These are phyloP conservation scores for Exophiala bonariae DNA, from an alignment of 2,329 filamentous ascomycete species.

Conservation along the genomic window DNA sequence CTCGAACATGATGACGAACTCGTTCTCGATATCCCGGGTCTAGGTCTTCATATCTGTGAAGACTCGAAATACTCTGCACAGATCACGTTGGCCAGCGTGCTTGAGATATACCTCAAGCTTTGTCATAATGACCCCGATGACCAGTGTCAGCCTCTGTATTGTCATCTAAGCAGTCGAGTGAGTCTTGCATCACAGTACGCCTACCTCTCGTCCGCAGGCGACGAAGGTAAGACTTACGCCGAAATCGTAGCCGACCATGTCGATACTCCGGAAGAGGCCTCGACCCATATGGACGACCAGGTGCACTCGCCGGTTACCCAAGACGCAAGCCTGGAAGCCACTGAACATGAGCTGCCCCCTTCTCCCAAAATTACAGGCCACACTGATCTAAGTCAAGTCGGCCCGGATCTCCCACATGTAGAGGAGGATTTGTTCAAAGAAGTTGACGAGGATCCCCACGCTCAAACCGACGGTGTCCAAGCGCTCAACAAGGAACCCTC, in stretches of 20 bases:
- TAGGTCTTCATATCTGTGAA: conserved; percentile 60
- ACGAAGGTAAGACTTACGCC: conserved; percentile 59
- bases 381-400: no score
- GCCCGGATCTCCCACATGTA: background rate
- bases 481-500: no score
- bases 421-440: no score
- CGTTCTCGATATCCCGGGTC: conserved; percentile 53
- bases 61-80: conserved; percentile 50
- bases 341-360: conserved; percentile 4
- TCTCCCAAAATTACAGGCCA: no score
- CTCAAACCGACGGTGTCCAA: no score
- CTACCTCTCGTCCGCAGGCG: conserved; percentile 53
- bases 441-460: no score
- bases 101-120: conserved; percentile 60
- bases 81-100: conserved; percentile 56
- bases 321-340: conserved; percentile 3
- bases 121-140: conserved; percentile 59
- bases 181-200: conserved; percentile 55
- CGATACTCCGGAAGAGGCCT: conserved; percentile 13
- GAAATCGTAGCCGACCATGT: conserved; percentile 37
- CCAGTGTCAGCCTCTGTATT: conserved; percentile 56
- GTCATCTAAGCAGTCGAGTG: conserved; percentile 55
- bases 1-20: conserved; percentile 59
- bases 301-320: background rate
- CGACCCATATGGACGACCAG: background rate